Base-by-base conservation (phyloP, 2,329 filamentous ascomycete species). In the Lecanicillium sp. region DNA sequence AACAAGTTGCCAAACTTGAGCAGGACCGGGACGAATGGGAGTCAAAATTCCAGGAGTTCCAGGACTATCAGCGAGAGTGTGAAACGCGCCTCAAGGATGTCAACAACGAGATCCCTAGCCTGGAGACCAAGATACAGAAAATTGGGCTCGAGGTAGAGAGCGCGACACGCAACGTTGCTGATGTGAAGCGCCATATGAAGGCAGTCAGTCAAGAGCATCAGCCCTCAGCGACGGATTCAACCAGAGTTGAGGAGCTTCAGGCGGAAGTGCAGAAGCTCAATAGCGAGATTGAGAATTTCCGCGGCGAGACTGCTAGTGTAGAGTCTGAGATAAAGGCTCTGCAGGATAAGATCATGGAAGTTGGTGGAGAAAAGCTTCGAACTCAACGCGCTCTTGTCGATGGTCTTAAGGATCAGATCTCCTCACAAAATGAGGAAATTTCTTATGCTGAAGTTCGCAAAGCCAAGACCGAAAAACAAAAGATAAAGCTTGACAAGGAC, bases 311-410 rank as follows among this genome's bases (percentile, higher is more conserved):
- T n/a, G 78, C 85, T 2, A 92, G 82, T 33, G 80, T 95, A 8
- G 92, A 98, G 57, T 80, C 82, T 18, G 92, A 96, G 60, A 96
- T 98, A 62, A 90, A 94, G 63, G 73, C 73, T 15, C 70, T 98
- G 2, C 90, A 98, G 57, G 83, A 92, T 71, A 94, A 89, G 69
- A 98, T 98, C 54, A 96, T 98, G 92, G 83, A 95, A 60, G 83
- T 95, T 46, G 92, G 92, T 54, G 92, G 92, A 62, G 88, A 96
- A 53, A 88, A 86, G 62, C 78, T 98, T 14, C 82, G 92, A 40
- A 77, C 82, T 14, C 90, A 98, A 57, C 89, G 92, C 51, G 80
- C 86, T 44, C 94, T 85, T 67, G 88, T 98, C 25, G 90, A 96
- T 56, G 75, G 80, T 6, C 68, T 94, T 46, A 95, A 94, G 57